Conservation (phyloP, 805 yeast species). For the Candida namnaoensis region DNA sequence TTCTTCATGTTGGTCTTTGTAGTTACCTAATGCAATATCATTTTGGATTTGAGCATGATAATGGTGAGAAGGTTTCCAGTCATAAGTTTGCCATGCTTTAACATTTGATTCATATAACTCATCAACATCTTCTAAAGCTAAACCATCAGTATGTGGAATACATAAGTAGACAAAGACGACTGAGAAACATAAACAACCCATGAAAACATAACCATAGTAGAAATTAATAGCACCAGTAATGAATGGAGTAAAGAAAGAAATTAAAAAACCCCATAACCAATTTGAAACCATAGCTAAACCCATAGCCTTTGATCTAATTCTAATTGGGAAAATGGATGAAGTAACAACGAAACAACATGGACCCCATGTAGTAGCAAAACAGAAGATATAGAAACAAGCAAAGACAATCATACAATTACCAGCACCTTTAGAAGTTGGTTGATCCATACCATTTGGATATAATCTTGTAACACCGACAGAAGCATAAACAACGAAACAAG, state of each 20-base stretch:
- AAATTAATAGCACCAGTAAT: constrained; percentile 59
- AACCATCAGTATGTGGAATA: constrained; percentile 74
- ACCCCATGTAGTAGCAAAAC: constrained; percentile 71
- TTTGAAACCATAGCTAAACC: constrained; percentile 56
- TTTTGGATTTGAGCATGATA: too few relatives aligned
- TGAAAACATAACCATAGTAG: constrained; percentile 58
- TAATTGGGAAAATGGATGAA: constrained; percentile 64
- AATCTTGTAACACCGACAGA: constrained; percentile 48
- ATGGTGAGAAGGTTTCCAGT: constrained; percentile 40
- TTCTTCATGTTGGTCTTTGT: too few relatives aligned
- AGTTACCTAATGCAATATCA: too few relatives aligned
- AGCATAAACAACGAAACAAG: constrained; percentile 41
- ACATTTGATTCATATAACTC: constrained; percentile 40
- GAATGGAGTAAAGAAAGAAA: constrained; percentile 63
- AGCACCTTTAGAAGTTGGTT: constrained; percentile 41
- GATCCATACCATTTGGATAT: constrained; percentile 33
- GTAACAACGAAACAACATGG: constrained; percentile 57
- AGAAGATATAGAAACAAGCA: constrained; percentile 61
- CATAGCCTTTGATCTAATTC: constrained; percentile 52
- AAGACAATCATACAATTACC: constrained; percentile 68
- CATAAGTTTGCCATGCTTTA: constrained; percentile 36
- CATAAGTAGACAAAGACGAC: constrained; percentile 64
- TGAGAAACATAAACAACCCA: constrained; percentile 51
- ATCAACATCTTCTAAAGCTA: constrained; percentile 77
- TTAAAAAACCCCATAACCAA: constrained; percentile 61